Evolutionary conservation across 306 rosid species (phyloP).

Genomic region (Begonia peltatifolia): DNA sequence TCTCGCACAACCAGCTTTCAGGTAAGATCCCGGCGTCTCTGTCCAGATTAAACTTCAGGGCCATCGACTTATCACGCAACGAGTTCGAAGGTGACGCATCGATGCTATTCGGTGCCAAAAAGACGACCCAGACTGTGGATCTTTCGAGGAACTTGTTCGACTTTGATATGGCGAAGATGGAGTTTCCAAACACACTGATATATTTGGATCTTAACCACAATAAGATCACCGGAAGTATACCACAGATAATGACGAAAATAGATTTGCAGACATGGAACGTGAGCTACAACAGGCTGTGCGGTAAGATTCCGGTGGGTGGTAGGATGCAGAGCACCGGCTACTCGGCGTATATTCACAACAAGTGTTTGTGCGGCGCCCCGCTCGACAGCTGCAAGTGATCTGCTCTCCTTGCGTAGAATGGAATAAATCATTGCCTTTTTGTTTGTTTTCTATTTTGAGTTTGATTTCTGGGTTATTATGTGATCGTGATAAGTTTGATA

Average conservation of each 20-base stretch:
- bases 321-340: conserved; percentile 32
- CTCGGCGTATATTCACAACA: conserved; percentile 32
- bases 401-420: too few relatives aligned
- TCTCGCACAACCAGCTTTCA: conserved; percentile 39
- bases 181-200: conserved; percentile 24
- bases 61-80: conserved; percentile 45
- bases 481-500: too few relatives aligned
- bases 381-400: conserved; percentile 30
- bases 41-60: conserved; percentile 9
- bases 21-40: conserved; percentile 42
- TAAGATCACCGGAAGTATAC: conserved; percentile 36
- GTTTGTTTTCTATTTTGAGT: too few relatives aligned
- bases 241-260: conserved; percentile 23
- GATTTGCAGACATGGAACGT: conserved; percentile 33
- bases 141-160: conserved; percentile 43
- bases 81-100: conserved; percentile 58
- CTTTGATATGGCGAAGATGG: conserved; percentile 32
- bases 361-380: conserved; percentile 55
- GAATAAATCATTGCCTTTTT: too few relatives aligned
- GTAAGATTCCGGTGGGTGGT: conserved; percentile 55
- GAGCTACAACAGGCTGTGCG: conserved; percentile 59
- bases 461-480: too few relatives aligned
- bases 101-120: conserved; percentile 32
- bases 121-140: conserved; percentile 24
- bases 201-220: conserved; percentile 52